phyloP scores from a whole-genome alignment of 345 rosid genomes.

The Eucalyptus paniculata region DNA sequence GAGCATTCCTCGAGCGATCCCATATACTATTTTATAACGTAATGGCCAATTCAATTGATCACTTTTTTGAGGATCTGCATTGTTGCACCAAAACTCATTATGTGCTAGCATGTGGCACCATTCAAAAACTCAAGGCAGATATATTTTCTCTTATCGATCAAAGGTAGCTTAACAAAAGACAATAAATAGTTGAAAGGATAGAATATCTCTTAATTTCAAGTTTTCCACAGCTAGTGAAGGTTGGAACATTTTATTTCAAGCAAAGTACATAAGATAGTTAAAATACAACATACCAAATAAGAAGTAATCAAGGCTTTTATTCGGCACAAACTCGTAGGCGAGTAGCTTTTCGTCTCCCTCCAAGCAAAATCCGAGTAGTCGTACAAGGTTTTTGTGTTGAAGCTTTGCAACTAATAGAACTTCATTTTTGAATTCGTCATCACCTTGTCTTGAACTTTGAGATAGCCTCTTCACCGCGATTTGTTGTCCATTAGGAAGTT shows the following conservation, averaged over 20 bases:
- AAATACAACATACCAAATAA: background rate
- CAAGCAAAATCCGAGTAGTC: background rate
- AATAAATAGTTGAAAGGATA: background rate
- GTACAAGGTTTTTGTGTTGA: background rate
- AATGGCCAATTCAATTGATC: background rate
- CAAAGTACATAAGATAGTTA: background rate
- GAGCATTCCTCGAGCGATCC: background rate
- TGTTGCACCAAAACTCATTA: background rate
- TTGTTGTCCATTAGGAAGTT: conserved; percentile 11
- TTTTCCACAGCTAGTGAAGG: background rate
- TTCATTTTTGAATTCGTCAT: background rate
- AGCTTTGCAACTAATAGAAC: background rate
- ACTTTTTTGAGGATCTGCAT: background rate
- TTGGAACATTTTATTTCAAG: background rate
- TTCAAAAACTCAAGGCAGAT: background rate
- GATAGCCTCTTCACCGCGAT: conserved; percentile 45
- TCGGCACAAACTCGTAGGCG: background rate
- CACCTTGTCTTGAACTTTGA: conserved; percentile 22
- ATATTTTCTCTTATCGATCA: background rate
- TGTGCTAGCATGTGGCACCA: background rate
- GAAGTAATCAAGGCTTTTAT: background rate
- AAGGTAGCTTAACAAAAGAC: background rate
- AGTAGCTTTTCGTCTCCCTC: background rate
- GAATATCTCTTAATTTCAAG: background rate
- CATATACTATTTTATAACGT: background rate